Base-by-base conservation (phyloP, 768 basidiomycete genomes). In the Rhizopogon vulgaris region DNA sequence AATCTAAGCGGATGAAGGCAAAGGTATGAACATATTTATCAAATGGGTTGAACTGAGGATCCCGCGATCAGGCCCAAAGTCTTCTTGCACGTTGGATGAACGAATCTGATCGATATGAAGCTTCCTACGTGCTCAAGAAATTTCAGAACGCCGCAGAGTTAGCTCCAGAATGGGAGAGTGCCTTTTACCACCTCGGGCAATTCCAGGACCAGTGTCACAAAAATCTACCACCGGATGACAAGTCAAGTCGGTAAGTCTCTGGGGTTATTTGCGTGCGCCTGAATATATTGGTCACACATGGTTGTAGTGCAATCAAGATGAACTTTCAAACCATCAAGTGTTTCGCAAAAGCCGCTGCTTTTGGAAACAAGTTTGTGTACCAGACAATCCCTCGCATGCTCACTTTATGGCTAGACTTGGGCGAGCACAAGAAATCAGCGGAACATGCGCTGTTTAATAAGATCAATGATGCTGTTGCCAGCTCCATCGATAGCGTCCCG, bases 321-420 rank as follows among this genome's bases (percentile, higher is more conserved):
- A 81, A 81, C 59, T 56, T 76, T 6, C 76, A 79, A 49, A 86
- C 88, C 17, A 68, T 93, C 60, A 75, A 76, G 61, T 72, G 78
- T 56, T 95, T 85, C 56, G 73, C 77, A 2, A 80, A 75, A 55
- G 87, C 94, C 1, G 82, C 94, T 41, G 74, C 74, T 60, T 71
- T 77, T 62, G 96, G 96, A 15, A 91, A 94, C 36, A 99, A 99
- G 73, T 96, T 87, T 65, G 85, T 95, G 22, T 98, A 95, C 66
- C 95, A 95, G 64, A 92, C 93, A 0, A 83, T 99, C 54, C 94
- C 96, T 0, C 84, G 96, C 38, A 76, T 97, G 56, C 76, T 99
- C 8, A 98, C 94, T 0, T 80, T 99, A 28, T 99, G 94, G 94
- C 71, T 98, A 46, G 94, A 96, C 65, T 66, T 90, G 53, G 93